These are phyloP conservation scores for Monosporozyma unispora DNA, from an alignment of 805 yeast genomes.

Conservation along the genomic window DNA sequence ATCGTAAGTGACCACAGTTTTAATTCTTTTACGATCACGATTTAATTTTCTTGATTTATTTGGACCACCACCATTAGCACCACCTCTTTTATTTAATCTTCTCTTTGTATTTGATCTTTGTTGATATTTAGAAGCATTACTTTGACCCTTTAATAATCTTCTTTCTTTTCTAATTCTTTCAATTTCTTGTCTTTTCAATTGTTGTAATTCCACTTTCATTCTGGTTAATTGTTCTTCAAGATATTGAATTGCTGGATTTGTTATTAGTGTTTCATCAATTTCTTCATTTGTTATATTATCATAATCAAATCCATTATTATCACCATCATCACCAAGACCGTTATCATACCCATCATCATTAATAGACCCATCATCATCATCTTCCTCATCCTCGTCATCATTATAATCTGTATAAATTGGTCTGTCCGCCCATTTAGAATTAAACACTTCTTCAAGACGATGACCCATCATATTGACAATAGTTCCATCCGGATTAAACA, in stretches of 20 bases:
- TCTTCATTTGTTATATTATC: conserved; percentile 36
- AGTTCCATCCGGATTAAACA: conserved; percentile 93
- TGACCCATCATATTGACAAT: conserved; percentile 96
- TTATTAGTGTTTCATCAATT: conserved; percentile 52
- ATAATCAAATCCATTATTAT: conserved; percentile 23
- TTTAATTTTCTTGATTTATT: conserved; percentile 10
- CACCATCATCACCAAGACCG: conserved; percentile 30
- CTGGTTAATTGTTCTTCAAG: conserved; percentile 78
- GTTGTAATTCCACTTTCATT: conserved; percentile 77
- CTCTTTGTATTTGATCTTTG: conserved; percentile 31
- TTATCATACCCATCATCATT: conserved; percentile 36
- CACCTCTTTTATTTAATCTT: conserved; percentile 18
- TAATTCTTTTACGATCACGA: conserved; percentile 19
- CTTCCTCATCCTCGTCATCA: conserved; percentile 37
- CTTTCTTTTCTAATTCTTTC: conserved; percentile 59
- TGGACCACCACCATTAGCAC: conserved; percentile 8
- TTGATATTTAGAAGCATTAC: conserved; percentile 18
- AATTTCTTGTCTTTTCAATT: conserved; percentile 69
- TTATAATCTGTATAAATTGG: conserved; percentile 56
- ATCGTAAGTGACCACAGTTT: conserved; percentile 68
- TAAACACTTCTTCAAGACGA: conserved; percentile 75
- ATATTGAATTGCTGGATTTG: conserved; percentile 84
- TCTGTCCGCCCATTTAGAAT: conserved; percentile 79
- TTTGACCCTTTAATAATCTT: conserved; percentile 29
- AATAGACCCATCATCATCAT: conserved; percentile 42